Evolutionary conservation across 768 basidiomycete species (phyloP).

Genomic region (Hemileccinum impolitum): DNA sequence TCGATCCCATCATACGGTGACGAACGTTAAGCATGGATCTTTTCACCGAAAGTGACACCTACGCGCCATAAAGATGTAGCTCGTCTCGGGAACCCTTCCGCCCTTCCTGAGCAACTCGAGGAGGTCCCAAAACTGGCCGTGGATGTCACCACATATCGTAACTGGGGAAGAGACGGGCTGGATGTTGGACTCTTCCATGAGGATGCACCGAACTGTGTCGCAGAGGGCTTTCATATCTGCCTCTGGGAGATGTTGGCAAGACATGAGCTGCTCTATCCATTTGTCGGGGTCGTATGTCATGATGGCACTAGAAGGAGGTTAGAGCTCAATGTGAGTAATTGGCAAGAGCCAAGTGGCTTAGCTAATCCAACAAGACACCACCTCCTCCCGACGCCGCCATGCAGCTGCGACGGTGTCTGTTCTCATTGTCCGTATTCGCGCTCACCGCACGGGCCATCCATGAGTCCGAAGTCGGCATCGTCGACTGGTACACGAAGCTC

Average conservation of each 20-base stretch:
- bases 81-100: conserved; percentile 80
- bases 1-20: too few relatives aligned
- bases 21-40: conserved; percentile 21
- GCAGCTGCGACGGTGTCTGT: conserved; percentile 16
- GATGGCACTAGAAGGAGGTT: conserved; percentile 1
- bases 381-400: conserved; percentile 12
- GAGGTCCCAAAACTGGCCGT: conserved; percentile 97
- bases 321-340: conserved; percentile 17
- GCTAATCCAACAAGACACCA: too few relatives aligned
- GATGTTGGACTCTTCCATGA: conserved; percentile 97
- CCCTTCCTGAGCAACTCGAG: conserved; percentile 86
- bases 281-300: conserved; percentile 56
- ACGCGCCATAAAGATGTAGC: conserved; percentile 96
- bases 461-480: conserved; percentile 70
- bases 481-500: conserved; percentile 85
- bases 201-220: conserved; percentile 80
- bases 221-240: conserved; percentile 91
- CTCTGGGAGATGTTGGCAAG: conserved; percentile 87
- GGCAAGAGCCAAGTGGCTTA: too few relatives aligned
- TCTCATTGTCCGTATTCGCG: conserved; percentile 15
- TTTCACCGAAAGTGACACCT: conserved; percentile 36
- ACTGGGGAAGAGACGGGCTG: conserved; percentile 95
- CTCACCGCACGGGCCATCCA: conserved; percentile 49
- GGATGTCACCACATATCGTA: conserved; percentile 94
- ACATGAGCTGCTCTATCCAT: conserved; percentile 87